Conservation (phyloP, 306 rosid species). For the Sesbania bispinosa region DNA sequence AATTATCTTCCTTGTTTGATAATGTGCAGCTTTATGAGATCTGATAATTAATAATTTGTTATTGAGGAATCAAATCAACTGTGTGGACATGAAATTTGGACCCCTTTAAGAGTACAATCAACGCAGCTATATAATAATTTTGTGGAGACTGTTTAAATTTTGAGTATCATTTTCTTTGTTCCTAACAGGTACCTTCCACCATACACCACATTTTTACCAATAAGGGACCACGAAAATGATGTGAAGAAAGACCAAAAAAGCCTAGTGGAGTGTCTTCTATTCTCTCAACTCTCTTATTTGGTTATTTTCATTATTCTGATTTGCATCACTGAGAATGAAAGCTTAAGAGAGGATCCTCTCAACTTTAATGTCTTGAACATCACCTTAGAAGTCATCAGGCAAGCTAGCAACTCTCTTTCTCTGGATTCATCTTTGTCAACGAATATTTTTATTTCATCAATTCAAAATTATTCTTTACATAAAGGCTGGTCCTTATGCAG, state of each 20-base stretch:
- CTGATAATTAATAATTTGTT: background rate
- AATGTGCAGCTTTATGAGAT: background rate
- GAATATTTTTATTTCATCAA: no score
- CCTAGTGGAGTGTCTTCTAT: conserved; percentile 29
- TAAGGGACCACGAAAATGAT: conserved; percentile 1
- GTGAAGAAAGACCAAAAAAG: background rate
- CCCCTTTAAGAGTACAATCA: background rate
- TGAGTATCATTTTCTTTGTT: background rate
- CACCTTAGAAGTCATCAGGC: conserved; percentile 49
- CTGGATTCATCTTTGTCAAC: background rate
- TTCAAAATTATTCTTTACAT: background rate
- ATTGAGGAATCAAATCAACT: background rate
- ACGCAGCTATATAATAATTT: background rate
- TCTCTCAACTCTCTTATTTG: conserved; percentile 64
- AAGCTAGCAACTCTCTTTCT: background rate
- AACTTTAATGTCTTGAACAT: conserved; percentile 62
- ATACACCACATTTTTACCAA: conserved; percentile 42
- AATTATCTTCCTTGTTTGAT: background rate
- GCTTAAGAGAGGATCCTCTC: conserved; percentile 67
- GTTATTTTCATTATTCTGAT: conserved; percentile 54
- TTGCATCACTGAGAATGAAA: conserved; percentile 59
- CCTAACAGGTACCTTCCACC: conserved; percentile 66
- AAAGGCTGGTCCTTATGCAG: no score
- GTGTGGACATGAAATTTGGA: background rate
- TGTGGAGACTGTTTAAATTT: background rate